Base-by-base conservation (phyloP, 805 yeast species). In the Ogataea salicorniae region DNA sequence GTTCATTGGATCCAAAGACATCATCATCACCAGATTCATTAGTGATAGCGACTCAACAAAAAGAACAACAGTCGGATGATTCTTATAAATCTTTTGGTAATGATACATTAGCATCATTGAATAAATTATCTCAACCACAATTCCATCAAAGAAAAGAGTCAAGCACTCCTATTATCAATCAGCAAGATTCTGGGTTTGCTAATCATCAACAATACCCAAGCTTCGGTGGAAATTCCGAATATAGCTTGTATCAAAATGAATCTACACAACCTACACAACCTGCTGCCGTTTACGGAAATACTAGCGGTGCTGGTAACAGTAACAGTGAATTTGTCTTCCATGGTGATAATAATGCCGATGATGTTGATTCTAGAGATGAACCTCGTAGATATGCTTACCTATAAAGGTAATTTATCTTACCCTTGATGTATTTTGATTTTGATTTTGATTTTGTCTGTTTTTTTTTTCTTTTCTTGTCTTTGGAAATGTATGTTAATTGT, bases 81-180 rank as follows among this genome's bases (percentile, higher is more conserved):
- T 14, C 34, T 8, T 15, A 42, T 17, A 37, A 9, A 26, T 37
- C 45, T 11, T 23, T 39, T 15, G 39, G 45, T 11, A 39, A 42
- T n/a, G 45, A 42, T 16, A 39, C 46, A 18, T 13, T 44, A 7
- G 17, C 14, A n/a, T 44, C 46, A 23, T 17, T 42, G 20, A 31
- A 26, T 7, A 37, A 42, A 31, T 33, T 43, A 17, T 35, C 23
- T 13, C 41, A 34, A 17, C 38, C 39, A 8, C 14, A 17, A 7
- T 26, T 18, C n/a, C 59, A 55, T 43, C 46, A 48, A 44, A 46
- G 57, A 47, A 43, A 56, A 4, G 54, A 51, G 34, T 55, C 59
- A 6, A 53, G 43, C 18, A 53, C 59, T 13, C 59, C 59, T n/a
- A 53, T 55, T 29, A 48, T 53, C 33, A 23, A 17, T 5, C 23